Evolutionary conservation across 1,284 basidiomycete species (phyloP).

Genomic region (Heterobasidion annosum): DNA sequence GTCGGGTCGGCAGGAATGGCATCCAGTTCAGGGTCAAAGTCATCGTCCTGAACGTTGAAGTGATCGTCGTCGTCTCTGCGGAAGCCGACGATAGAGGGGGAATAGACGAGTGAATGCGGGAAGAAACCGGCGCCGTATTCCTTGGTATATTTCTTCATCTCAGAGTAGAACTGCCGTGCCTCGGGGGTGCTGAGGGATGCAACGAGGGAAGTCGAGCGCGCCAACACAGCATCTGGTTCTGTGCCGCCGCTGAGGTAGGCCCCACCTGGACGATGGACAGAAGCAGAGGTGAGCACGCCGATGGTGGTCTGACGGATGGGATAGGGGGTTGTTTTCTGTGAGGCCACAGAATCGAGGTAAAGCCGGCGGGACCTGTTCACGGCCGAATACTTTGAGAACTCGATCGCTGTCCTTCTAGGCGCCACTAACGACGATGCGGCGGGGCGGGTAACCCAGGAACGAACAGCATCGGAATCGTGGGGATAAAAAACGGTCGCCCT

Average conservation of each 20-base stretch:
- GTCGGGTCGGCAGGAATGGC: slow-evolving; percentile 15
- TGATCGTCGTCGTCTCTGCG: slow-evolving; percentile 30
- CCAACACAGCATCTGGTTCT: slow-evolving; percentile 37
- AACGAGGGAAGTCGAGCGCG: slow-evolving; percentile 34
- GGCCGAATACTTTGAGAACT: slow-evolving; percentile 23
- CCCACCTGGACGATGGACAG: slow-evolving; percentile 36
- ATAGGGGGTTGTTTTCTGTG: slow-evolving; percentile 11
- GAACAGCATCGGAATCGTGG: slow-evolving; percentile 20
- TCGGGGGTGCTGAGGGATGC: slow-evolving; percentile 28
- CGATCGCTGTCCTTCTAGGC: slow-evolving; percentile 12
- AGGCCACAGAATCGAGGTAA: slow-evolving; percentile 2
- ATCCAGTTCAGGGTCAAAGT: slow-evolving; percentile 10
- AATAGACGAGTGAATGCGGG: slow-evolving; percentile 40
- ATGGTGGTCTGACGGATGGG: slow-evolving; percentile 20
- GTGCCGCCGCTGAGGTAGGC: slow-evolving; percentile 36
- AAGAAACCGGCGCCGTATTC: slow-evolving; percentile 28
- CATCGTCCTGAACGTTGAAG: slow-evolving; percentile 15
- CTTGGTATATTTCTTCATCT: slow-evolving; percentile 23
- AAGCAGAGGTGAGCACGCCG: slow-evolving; percentile 38
- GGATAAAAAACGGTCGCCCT: slow-evolving; percentile 33
- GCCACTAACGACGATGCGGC: not conserved
- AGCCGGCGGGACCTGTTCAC: slow-evolving; percentile 24
- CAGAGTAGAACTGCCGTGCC: slow-evolving; percentile 30
- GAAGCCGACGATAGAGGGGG: slow-evolving; percentile 37
- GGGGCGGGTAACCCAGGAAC: not conserved